Evolutionary conservation across 108 stramenopile genomes (phyloP).

Genomic region (Cylindrotheca closterium): DNA sequence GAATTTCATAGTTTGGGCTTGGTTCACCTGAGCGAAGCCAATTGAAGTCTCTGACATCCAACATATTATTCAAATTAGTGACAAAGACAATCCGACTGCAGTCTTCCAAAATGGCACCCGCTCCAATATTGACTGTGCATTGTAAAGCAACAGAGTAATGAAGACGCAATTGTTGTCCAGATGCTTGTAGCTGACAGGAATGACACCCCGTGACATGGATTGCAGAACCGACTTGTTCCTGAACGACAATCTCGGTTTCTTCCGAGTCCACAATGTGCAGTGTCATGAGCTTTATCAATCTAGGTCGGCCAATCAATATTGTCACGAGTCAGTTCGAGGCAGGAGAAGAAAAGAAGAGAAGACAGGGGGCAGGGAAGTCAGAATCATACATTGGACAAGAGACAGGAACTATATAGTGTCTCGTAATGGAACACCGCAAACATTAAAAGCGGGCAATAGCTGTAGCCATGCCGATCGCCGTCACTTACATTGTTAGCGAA

Average conservation of each 20-base stretch:
- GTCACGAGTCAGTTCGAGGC: not conserved
- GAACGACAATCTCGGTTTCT: not conserved
- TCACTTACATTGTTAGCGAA: constrained; percentile 9
- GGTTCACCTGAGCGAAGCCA: constrained; percentile 33
- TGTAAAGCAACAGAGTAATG: constrained; percentile 28
- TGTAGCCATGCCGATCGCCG: not conserved
- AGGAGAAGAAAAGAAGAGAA: not conserved
- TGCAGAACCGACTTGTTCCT: constrained; percentile 3
- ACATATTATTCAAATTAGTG: constrained; percentile 1
- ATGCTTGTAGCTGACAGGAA: not conserved
- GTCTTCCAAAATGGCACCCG: constrained; percentile 41
- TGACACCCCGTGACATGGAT: constrained; percentile 40
- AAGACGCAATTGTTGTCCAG: constrained; percentile 44
- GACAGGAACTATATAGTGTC: too few relatives aligned
- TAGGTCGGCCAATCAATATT: too few relatives aligned
- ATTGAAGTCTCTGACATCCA: constrained; percentile 40
- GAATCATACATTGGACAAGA: too few relatives aligned
- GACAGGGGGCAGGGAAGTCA: too few relatives aligned
- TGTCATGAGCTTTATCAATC: not conserved
- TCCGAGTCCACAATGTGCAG: constrained; percentile 7
- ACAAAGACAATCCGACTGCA: constrained; percentile 23
- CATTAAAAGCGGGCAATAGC: too few relatives aligned
- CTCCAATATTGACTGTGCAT: constrained; percentile 15
- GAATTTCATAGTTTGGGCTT: constrained; percentile 37
- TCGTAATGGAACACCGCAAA: too few relatives aligned